A percentile compares a stretch with the other conserved stretches of the same genome.
These are phyloP conservation scores for Oryza brachyantha DNA, from an alignment of 176 grass and related monocot species.

Conservation along the genomic window DNA sequence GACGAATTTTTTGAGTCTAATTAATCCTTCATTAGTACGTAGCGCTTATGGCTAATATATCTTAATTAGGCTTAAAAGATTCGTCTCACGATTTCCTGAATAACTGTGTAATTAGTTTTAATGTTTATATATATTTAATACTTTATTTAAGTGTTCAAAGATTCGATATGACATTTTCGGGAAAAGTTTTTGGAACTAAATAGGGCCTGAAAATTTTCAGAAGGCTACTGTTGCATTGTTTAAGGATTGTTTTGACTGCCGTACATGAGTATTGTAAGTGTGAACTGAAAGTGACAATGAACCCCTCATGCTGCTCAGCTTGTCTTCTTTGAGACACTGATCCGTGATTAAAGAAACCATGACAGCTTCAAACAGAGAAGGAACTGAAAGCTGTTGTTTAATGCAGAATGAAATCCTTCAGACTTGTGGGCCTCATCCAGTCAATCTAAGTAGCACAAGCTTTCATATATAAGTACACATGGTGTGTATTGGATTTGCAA, in stretches of 20 bases:
- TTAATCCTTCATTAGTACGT: too few relatives aligned
- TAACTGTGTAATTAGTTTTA: too few relatives aligned
- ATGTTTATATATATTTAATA: too few relatives aligned
- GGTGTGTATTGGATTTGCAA: constrained; percentile 32
- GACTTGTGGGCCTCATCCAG: constrained; percentile 24
- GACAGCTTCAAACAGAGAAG: constrained; percentile 47
- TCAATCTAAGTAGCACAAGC: constrained; percentile 6
- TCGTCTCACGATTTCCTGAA: too few relatives aligned
- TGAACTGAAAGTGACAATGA: constrained; percentile 45
- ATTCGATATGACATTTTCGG: too few relatives aligned
- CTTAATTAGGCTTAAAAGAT: too few relatives aligned
- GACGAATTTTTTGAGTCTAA: too few relatives aligned
- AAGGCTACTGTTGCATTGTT: constrained; percentile 27
- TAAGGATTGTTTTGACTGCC: constrained; percentile 49
- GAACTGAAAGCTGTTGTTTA: constrained; percentile 28
- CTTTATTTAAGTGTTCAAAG: too few relatives aligned
- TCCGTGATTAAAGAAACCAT: constrained; percentile 35
- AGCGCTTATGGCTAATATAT: too few relatives aligned
- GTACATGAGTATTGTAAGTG: constrained; percentile 41
- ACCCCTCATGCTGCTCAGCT: not conserved
- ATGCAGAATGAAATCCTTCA: constrained; percentile 10
- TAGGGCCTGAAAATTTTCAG: constrained; percentile 4
- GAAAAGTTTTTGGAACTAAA: too few relatives aligned
- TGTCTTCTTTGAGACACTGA: constrained; percentile 35
- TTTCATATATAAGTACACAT: constrained; percentile 47